phyloP scores from a whole-genome alignment of 805 yeast species.

The Grigorovia jiainica region DNA sequence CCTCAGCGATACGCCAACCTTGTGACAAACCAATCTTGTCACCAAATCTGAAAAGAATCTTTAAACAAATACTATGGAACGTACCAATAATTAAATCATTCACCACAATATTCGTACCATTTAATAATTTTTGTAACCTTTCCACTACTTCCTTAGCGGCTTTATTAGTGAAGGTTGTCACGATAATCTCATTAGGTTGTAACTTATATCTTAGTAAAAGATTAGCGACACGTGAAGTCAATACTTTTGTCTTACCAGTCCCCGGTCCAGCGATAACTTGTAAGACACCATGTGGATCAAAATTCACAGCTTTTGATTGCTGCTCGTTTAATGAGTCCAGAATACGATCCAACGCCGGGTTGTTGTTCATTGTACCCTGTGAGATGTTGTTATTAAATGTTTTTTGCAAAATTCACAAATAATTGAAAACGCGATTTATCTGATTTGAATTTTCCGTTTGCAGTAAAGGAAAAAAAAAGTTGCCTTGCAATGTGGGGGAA shows the following conservation, averaged over 20 bases:
- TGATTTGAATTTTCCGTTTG: not conserved
- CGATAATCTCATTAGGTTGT: constrained; percentile 56
- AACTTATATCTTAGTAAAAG: constrained; percentile 43
- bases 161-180: constrained; percentile 87
- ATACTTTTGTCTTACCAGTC: constrained; percentile 73
- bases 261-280: constrained; percentile 61
- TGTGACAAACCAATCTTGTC: constrained; percentile 33
- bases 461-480: not conserved
- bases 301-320: constrained; percentile 38
- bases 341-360: not conserved
- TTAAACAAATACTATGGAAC: constrained; percentile 73
- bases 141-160: constrained; percentile 83
- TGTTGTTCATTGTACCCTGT: not conserved
- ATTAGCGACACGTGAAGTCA: constrained; percentile 70
- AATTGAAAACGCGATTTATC: not conserved
- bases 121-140: constrained; percentile 38
- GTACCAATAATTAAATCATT: constrained; percentile 66
- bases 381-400: constrained; percentile 2
- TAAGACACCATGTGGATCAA: constrained; percentile 32
- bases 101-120: constrained; percentile 26
- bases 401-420: constrained; percentile 1
- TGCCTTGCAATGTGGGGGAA: not conserved
- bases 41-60: constrained; percentile 51
- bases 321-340: constrained; percentile 28
- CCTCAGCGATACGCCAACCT: constrained; percentile 51